Conservation (phyloP, 129 eudicot species). For the Saussurea involucrata region DNA sequence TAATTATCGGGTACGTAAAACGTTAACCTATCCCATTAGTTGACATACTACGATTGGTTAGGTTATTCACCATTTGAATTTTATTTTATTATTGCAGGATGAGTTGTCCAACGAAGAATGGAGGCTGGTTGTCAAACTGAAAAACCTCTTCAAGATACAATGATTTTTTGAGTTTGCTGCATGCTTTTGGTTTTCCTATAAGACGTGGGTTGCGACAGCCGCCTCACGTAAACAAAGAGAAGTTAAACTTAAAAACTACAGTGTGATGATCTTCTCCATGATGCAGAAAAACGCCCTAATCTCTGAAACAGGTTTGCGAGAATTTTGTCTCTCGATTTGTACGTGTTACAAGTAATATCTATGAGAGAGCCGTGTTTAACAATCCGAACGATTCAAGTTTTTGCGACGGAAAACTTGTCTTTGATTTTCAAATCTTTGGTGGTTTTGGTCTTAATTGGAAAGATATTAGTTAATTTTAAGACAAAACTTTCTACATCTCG, state of each 20-base stretch:
- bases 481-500: not conserved
- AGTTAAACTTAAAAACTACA: not conserved
- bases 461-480: not conserved
- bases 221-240: not conserved
- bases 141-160: constrained; percentile 74
- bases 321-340: not conserved
- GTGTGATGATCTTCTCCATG: not conserved
- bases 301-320: not conserved
- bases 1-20: constrained; percentile 61
- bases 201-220: not conserved
- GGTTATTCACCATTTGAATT: not conserved
- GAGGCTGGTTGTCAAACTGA: constrained; percentile 70
- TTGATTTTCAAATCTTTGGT: not conserved
- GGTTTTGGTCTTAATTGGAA: not conserved
- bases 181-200: not conserved
- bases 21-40: not conserved
- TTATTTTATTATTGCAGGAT: constrained; percentile 37
- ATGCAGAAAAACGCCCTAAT: not conserved
- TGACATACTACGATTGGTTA: not conserved
- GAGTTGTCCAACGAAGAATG: constrained; percentile 74
- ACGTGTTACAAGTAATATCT: not conserved
- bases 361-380: not conserved
- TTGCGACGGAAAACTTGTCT: not conserved
- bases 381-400: not conserved
- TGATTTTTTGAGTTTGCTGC: constrained; percentile 28